Base-by-base conservation (phyloP, 2,329 filamentous ascomycete species). In the Diplodia intermedia region DNA sequence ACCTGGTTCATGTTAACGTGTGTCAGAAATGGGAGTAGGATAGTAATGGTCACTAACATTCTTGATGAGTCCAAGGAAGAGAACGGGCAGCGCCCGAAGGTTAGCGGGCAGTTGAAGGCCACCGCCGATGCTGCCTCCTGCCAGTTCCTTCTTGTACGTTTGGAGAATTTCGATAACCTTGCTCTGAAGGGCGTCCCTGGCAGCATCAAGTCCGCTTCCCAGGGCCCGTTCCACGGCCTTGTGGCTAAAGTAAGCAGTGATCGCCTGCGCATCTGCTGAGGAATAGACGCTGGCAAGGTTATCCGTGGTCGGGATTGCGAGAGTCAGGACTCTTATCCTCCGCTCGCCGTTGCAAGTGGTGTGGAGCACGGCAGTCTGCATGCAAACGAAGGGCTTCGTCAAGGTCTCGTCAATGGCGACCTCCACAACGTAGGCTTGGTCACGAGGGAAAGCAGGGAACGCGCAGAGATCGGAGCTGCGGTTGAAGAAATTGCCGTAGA, bases 401-500 rank as follows among this genome's bases (percentile, higher is more conserved):
- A 99, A 85, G 43, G 89, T 95, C 82, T 99, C 95, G 74, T 99
- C 95, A 72, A 99, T 98, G 15, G 95, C 94, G 67, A 99, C 96
- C 80, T 99, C 95, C 23, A 99, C 94, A 53, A 98, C 95, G 77
- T 98, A 98, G 71, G 92, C 93, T 79, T 99, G 95, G 75, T 99
- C 95, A 77, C 95, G 90, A 38, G 95, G 95, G 84, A 99, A 98
- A 0, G 95, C 94, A 1, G 95, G 95, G 86, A 99, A 99, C 14
- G 95, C 95, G 79, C 95, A 98, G 38, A 99, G 88, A 82, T 99
- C 95, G 18, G 94, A 97, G 78, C 93, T 97, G 73, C 95, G 88
- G 84, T 98, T 99, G 86, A 99, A 99, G 82, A 99, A 99, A 83
- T 99, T 99, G 73, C 95, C 95, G 80, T 98, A 99, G 82, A 99